These are phyloP conservation scores for Dichotomocladium elegans DNA, from an alignment of 371 early-diverging fungal genomes.

Conservation along the genomic window DNA sequence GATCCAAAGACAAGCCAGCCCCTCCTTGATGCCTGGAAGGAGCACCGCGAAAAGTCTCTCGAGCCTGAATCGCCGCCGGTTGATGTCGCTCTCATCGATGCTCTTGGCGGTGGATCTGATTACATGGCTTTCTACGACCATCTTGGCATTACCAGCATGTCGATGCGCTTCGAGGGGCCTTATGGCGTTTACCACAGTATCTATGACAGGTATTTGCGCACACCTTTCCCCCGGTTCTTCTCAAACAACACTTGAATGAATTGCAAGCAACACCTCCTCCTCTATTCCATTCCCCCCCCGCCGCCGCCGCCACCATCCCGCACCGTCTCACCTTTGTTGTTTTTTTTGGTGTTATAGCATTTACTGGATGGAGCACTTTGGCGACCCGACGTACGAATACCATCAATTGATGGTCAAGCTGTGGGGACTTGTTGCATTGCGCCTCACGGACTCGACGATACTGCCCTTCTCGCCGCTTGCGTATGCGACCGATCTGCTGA, in stretches of 20 bases:
- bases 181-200: constrained; percentile 53
- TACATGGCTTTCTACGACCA: constrained; percentile 49
- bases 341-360: constrained; percentile 11
- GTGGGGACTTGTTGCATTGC: constrained; percentile 38
- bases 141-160: constrained; percentile 46
- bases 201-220: constrained; percentile 38
- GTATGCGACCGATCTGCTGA: constrained; percentile 30
- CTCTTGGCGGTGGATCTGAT: constrained; percentile 50
- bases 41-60: constrained; percentile 5
- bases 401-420: constrained; percentile 37
- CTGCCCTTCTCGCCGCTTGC: constrained; percentile 21
- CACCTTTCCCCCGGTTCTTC: background rate
- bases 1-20: constrained; percentile 47
- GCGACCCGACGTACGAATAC: constrained; percentile 50
- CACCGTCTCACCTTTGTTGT: too few relatives aligned
- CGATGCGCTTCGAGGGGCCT: constrained; percentile 36
- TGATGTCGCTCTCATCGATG: constrained; percentile 4
- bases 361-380: constrained; percentile 49
- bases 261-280: too few relatives aligned
- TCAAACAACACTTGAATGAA: background rate
- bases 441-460: constrained; percentile 27
- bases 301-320: too few relatives aligned
- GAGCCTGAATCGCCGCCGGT: constrained; percentile 4
- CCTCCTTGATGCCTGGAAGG: constrained; percentile 51
- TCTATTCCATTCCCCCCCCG: too few relatives aligned